Conservation (phyloP, 345 rosid species). For the Acer saccharum region DNA sequence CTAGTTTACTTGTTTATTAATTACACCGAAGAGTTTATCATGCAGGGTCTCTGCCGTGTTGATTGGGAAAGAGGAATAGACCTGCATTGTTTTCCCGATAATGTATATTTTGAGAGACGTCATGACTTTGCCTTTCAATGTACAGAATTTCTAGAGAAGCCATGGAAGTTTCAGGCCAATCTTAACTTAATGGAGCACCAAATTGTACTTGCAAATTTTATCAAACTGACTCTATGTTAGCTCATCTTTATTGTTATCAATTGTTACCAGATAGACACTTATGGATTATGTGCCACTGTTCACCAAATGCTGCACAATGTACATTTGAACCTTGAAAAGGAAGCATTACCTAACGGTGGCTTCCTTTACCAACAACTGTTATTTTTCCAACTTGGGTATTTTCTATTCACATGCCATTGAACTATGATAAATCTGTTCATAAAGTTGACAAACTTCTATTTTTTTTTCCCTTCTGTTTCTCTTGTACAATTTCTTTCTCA, state of each 20-base stretch:
- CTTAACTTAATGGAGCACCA: neutral
- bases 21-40: conserved; percentile 11
- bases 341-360: conserved; percentile 47
- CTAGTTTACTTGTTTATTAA: neutral
- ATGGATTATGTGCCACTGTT: conserved; percentile 75
- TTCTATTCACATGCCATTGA: neutral
- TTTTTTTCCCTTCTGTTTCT: neutral
- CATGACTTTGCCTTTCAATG: conserved; percentile 94
- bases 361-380: conserved; percentile 52
- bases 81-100: conserved; percentile 67
- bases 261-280: conserved; percentile 66
- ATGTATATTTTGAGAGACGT: conserved; percentile 60
- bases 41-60: conserved; percentile 90
- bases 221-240: neutral
- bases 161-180: conserved; percentile 89
- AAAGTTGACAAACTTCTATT: neutral
- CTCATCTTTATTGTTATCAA: conserved; percentile 15
- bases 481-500: conserved; percentile 32
- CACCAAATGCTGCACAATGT: conserved; percentile 75
- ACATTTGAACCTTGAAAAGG: conserved; percentile 65
- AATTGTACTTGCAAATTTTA: no score
- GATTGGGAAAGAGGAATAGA: conserved; percentile 98
- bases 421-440: neutral
- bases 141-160: conserved; percentile 75
- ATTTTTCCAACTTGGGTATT: conserved; percentile 54